Evolutionary conservation across 2,329 filamentous ascomycete species (phyloP).

Genomic region (Bretziella fagacearum): DNA sequence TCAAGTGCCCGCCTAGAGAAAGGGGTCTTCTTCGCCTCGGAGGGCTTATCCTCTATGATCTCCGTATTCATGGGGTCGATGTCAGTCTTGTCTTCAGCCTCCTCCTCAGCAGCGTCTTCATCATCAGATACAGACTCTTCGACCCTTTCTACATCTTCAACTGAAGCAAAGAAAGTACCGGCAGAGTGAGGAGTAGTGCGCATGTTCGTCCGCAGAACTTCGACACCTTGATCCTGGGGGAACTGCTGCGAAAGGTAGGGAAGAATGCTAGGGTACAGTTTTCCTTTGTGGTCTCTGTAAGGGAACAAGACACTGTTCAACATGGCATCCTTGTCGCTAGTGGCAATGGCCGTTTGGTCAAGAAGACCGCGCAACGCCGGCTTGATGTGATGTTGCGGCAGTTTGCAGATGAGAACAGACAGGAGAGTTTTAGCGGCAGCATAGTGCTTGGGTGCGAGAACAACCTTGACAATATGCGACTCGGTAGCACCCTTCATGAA

Average conservation of each 20-base stretch:
- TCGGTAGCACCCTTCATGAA: conserved; percentile 35
- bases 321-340: conserved; percentile 53
- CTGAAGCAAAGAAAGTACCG: conserved; percentile 19
- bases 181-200: conserved; percentile 23
- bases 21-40: conserved; percentile 6
- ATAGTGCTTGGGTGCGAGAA: conserved; percentile 30
- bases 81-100: conserved; percentile 1
- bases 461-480: conserved; percentile 12
- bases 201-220: conserved; percentile 50
- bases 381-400: conserved; percentile 52
- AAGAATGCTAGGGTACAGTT: conserved; percentile 55
- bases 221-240: conserved; percentile 45
- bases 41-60: conserved; percentile 13
- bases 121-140: conserved; percentile 13
- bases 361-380: conserved; percentile 55
- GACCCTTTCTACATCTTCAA: conserved; percentile 9
- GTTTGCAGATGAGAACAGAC: conserved; percentile 38
- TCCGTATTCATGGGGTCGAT: neutral
- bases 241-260: conserved; percentile 59
- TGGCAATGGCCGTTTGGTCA: conserved; percentile 65
- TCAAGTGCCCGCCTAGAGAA: conserved; percentile 7
- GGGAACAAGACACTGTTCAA: conserved; percentile 70
- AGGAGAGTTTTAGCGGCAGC: conserved; percentile 46
- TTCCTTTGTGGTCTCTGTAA: conserved; percentile 43
- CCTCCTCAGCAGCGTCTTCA: conserved; percentile 12